These are phyloP conservation scores for Apiospora koreana DNA, from an alignment of 2,329 filamentous ascomycete genomes.

Conservation along the genomic window DNA sequence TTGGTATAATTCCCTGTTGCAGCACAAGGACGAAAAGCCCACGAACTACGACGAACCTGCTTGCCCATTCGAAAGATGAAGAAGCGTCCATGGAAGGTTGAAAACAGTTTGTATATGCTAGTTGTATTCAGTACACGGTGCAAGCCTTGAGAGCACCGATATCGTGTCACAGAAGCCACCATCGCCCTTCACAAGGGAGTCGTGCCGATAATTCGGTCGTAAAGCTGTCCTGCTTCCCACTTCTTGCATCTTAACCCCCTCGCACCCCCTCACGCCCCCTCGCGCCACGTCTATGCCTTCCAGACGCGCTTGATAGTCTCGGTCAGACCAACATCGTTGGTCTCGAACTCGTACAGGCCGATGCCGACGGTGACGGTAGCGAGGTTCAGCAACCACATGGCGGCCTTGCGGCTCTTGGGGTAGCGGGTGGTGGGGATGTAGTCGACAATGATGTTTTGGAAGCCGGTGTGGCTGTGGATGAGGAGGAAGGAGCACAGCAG, in stretches of 20 bases:
- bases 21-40: too few species aligned
- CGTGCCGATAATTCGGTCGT: not conserved
- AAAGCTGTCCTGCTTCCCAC: not conserved
- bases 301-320: conserved; percentile 88
- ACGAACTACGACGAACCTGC: too few species aligned
- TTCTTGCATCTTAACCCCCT: not conserved
- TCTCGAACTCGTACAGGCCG: conserved; percentile 98
- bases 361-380: conserved; percentile 81
- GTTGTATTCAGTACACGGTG: conserved; percentile 14
- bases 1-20: too few species aligned
- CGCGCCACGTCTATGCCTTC: conserved; percentile 61
- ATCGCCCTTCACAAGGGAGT: not conserved
- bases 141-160: not conserved
- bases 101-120: conserved; percentile 11
- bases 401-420: conserved; percentile 65
- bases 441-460: conserved; percentile 87
- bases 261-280: not conserved
- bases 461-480: conserved; percentile 93
- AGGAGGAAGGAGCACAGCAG: conserved; percentile 80
- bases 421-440: conserved; percentile 78
- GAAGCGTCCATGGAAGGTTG: not conserved
- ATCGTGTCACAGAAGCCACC: conserved; percentile 9
- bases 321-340: conserved; percentile 92
- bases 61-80: too few species aligned
- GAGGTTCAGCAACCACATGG: conserved; percentile 77